Evolutionary conservation across 495 filamentous ascomycete genomes (phyloP).

Genomic region (Penicillium cosmopolitanum): DNA sequence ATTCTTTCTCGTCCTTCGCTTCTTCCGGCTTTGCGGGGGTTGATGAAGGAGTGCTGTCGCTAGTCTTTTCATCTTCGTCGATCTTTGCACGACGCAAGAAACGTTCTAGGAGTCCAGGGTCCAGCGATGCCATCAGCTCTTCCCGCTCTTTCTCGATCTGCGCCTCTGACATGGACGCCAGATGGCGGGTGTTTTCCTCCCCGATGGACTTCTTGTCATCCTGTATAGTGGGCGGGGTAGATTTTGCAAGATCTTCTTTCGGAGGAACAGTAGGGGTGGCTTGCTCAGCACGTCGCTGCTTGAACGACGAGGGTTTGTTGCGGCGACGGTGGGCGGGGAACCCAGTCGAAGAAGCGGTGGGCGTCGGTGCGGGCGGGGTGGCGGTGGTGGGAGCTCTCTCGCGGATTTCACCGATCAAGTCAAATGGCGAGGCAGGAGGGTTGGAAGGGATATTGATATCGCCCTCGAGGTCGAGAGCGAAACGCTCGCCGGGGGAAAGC

Average conservation of each 20-base stretch:
- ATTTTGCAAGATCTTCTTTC: neutral
- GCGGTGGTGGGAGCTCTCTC: slow-evolving; percentile 64
- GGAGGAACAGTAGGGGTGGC: neutral
- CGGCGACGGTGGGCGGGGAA: slow-evolving; percentile 89
- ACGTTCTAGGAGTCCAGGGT: slow-evolving; percentile 71
- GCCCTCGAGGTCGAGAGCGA: slow-evolving; percentile 57
- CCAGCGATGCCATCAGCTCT: slow-evolving; percentile 71
- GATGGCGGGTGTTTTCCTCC: slow-evolving; percentile 73
- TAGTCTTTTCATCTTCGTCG: slow-evolving; percentile 54
- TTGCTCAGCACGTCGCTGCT: slow-evolving; percentile 59
- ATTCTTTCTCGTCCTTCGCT: slow-evolving; percentile 2
- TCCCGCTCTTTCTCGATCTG: slow-evolving; percentile 78
- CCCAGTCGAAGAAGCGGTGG: slow-evolving; percentile 58
- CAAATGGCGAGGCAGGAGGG: slow-evolving; percentile 31
- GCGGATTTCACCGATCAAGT: slow-evolving; percentile 74
- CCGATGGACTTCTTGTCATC: slow-evolving; percentile 70
- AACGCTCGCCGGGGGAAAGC: slow-evolving; percentile 62
- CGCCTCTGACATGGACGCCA: slow-evolving; percentile 77
- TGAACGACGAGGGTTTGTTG: slow-evolving; percentile 72
- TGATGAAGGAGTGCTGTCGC: neutral
- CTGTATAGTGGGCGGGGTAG: slow-evolving; percentile 23
- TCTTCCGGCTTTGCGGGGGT: neutral
- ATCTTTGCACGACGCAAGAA: slow-evolving; percentile 80
- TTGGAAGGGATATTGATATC: slow-evolving; percentile 36
- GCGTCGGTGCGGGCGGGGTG: slow-evolving; percentile 61